phyloP scores from a whole-genome alignment of 2,329 filamentous ascomycete genomes.

The Penicillium sp. region DNA sequence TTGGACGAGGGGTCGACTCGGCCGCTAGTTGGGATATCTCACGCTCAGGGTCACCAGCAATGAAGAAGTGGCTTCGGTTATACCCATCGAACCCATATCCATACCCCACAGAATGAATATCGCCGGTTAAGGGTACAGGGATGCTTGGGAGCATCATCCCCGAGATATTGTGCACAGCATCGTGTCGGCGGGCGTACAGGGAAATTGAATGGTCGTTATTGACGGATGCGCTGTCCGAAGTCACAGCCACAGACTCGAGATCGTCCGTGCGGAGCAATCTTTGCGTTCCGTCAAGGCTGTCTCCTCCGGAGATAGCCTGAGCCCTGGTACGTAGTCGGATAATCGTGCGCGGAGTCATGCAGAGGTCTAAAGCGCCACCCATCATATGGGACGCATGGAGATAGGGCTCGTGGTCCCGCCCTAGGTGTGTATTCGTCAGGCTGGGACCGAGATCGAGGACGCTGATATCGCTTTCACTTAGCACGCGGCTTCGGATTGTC shows the following conservation, averaged over 20 bases:
- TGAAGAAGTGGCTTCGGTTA: background rate
- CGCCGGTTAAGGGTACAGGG: background rate
- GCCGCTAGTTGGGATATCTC: too few species aligned
- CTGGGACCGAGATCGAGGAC: slow-evolving; percentile 22
- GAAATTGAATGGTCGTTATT: slow-evolving; percentile 2
- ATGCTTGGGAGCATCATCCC: background rate
- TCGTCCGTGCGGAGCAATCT: slow-evolving; percentile 4
- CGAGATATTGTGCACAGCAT: too few species aligned
- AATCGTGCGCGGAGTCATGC: background rate
- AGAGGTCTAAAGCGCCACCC: too few species aligned
- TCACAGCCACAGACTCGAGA: slow-evolving; percentile 9
- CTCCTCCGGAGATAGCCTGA: too few species aligned
- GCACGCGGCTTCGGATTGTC: background rate
- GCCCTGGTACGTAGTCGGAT: background rate
- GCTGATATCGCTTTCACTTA: slow-evolving; percentile 28
- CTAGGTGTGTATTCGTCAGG: slow-evolving; percentile 8
- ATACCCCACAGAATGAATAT: slow-evolving; percentile 1
- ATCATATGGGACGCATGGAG: background rate
- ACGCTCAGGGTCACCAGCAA: background rate
- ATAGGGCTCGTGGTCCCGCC: slow-evolving; percentile 2
- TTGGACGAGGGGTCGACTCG: background rate
- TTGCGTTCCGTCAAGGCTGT: too few species aligned
- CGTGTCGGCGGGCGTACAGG: slow-evolving; percentile 5
- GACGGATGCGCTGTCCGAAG: slow-evolving; percentile 11
- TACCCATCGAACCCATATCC: slow-evolving; percentile 3